phyloP scores from a whole-genome alignment of 2,329 filamentous ascomycete species.

The Diplocarpon mali region DNA sequence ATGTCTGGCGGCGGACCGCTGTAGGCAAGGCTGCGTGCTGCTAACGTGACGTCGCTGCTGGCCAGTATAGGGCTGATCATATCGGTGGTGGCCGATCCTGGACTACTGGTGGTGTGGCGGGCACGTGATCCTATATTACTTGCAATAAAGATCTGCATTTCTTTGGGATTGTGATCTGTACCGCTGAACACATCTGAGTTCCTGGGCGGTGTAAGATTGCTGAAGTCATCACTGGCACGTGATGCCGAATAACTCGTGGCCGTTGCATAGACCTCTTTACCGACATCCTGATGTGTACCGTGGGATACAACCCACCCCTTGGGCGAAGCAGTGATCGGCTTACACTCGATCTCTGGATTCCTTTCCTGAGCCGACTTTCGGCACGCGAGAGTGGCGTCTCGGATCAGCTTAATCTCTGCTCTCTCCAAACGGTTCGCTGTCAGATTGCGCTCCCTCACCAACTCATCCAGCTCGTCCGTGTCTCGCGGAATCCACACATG shows the following conservation, averaged over 20 bases:
- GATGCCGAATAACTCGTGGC: background rate
- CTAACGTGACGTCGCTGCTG: too few relatives aligned
- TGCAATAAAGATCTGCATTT: too few relatives aligned
- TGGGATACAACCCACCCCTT: constrained; percentile 1
- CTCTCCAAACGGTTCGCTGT: constrained; percentile 50
- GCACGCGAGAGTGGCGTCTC: constrained; percentile 43
- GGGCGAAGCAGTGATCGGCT: constrained; percentile 2
- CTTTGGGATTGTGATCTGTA: too few relatives aligned
- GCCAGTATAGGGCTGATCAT: too few relatives aligned
- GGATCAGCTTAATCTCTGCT: constrained; percentile 53
- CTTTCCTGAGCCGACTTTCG: constrained; percentile 42
- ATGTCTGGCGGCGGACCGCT: constrained; percentile 22
- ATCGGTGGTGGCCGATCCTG: too few relatives aligned
- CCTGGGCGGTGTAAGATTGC: constrained; percentile 1
- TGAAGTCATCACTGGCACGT: background rate
- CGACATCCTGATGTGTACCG: background rate
- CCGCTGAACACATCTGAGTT: too few relatives aligned
- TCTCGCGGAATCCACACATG: constrained; percentile 54
- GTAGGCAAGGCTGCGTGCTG: background rate
- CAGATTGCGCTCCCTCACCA: constrained; percentile 47
- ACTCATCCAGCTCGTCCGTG: constrained; percentile 45
- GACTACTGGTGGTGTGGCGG: too few relatives aligned
- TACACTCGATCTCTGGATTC: constrained; percentile 27
- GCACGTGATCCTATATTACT: too few relatives aligned
- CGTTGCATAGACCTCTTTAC: constrained; percentile 6